phyloP scores from a whole-genome alignment of 1,139 yeast genomes.

The Candida smagusa region DNA sequence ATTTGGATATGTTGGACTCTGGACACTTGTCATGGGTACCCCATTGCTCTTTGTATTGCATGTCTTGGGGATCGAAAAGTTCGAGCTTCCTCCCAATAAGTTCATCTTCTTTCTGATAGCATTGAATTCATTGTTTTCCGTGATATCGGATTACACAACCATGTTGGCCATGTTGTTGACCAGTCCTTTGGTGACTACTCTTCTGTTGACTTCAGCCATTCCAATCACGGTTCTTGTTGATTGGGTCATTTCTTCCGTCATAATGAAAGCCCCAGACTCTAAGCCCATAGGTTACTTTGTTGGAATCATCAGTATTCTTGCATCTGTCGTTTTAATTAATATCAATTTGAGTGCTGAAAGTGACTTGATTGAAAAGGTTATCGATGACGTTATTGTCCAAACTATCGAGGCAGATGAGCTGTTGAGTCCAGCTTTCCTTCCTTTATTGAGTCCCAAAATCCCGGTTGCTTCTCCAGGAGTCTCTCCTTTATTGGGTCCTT shows the following conservation, averaged over 20 bases:
- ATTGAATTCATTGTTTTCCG: slow-evolving; percentile 43
- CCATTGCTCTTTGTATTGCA: slow-evolving; percentile 38
- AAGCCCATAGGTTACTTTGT: slow-evolving; percentile 34
- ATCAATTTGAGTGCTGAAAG: slow-evolving; percentile 41
- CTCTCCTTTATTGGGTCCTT: slow-evolving; percentile 11
- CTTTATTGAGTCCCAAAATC: slow-evolving; percentile 21
- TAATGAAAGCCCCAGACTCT: slow-evolving; percentile 18
- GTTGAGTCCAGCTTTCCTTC: slow-evolving; percentile 47
- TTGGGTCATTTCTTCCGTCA: slow-evolving; percentile 29
- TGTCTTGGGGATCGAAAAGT: slow-evolving; percentile 32
- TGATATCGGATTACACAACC: slow-evolving; percentile 48
- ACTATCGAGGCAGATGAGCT: slow-evolving; percentile 46
- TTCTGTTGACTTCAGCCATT: slow-evolving; percentile 50
- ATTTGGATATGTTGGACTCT: slow-evolving; percentile 47
- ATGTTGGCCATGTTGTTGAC: slow-evolving; percentile 51
- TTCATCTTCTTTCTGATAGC: slow-evolving; percentile 32
- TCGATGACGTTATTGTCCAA: slow-evolving; percentile 47
- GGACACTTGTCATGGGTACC: slow-evolving; percentile 34
- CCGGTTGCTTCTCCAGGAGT: slow-evolving; percentile 6
- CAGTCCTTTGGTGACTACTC: slow-evolving; percentile 51
- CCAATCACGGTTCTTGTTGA: slow-evolving; percentile 52
- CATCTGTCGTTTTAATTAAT: slow-evolving; percentile 47
- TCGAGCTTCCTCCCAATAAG: slow-evolving; percentile 35
- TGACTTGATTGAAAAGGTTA: slow-evolving; percentile 45
- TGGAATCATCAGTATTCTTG: slow-evolving; percentile 46